Evolutionary conservation across 2,329 filamentous ascomycete species (phyloP), one percentile per base, ranked within the genome.

Genomic region (Arthrinium phaeospermum): DNA sequence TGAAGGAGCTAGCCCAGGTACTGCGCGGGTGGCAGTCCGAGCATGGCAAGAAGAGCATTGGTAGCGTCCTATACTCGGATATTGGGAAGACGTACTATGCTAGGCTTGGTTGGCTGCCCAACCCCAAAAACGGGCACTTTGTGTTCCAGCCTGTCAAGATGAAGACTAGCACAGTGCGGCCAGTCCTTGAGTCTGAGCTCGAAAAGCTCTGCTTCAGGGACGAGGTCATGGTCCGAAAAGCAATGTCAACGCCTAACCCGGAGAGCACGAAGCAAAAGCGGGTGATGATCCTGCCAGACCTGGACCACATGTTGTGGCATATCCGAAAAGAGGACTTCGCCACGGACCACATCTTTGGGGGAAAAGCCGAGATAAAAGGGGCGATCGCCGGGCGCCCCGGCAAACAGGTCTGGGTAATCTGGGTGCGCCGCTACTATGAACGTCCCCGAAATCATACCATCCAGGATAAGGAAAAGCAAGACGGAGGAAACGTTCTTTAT

Each of bases 81-180:
- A 95, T 97, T 75, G 94, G 95, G 30, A 92, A 94, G 85, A 84
- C 85, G 51, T 98, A 95, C 82, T 98, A 98, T 83, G 89, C 92
- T 3, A 86, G 85, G 44, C 86, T 90, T 74, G 94, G 94, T 67
- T 98, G 95, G 95, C 86, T 90, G 68, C 87, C 91, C 0, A 92
- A 92, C 77, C 86, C 89, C 24, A 96, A 93, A 73, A 77, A 77
- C 30, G 4, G 6, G 64, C 73, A 76, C 64, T 51, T 72, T 27
- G 73, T 46, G 2, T 72, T 76, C 68, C 44, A 70, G 22, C 24
- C 71, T 16, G 19, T 46, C 10, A 44, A 34, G 30, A 69, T 47
- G 19, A 51, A 4, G 14, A 37, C 13, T 19, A 61, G n/a, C 30
- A 7, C 30, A n/a, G 30, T 19, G 27, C 7, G 30, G 27, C 8